Base-by-base conservation (phyloP, 306 rosid species). In the Vicia sativa region DNA sequence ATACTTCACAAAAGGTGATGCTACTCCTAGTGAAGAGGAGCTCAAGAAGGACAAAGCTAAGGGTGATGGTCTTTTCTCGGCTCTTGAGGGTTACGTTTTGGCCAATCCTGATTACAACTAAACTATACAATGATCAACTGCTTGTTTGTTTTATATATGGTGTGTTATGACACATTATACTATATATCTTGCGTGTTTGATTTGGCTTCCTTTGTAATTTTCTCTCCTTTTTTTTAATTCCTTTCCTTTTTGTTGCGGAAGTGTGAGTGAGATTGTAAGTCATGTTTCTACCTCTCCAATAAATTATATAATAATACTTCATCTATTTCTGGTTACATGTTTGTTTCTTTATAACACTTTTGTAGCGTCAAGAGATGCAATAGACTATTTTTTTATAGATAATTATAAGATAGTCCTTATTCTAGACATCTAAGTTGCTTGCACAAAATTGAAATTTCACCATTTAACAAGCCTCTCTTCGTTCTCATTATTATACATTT, bases 71-170 rank as follows among this genome's bases (percentile, higher is more conserved):
- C 28, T 25, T 25, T 25, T 25, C 28, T 1, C 65, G 74, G 84
- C 77, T n/a, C 44, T 80, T 35, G 84, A 80, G 68, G 77, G 74
- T 11, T 80, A 74, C 7, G 16, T 61, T 62, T 65, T 75, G 74
- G 84, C 80, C 11, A 68, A 75, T 67, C 78, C 80, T 25, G 44
- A 35, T 23, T 79, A 70, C 83, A 69, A 69, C 21, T 69, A 50
- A 68, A 28, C 0, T 9, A 28, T 12, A 13, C 25, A 5, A 21
- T 50, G 5, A 23, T 45, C 2, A 43, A 69, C 18, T 39, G 53
- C 7, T 68, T 39, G 35, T 13, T 18, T 4, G 28, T 25, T 25
- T 25, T 18, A 13, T 53, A n/a, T 2, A 31, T n/a, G 53, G 14
- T 62, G 52, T 11, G 2, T n/a, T 31, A 29, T 71, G 14, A 34